Conservation (phyloP, 2,329 filamentous ascomycete species). For the Periconia digitata region DNA sequence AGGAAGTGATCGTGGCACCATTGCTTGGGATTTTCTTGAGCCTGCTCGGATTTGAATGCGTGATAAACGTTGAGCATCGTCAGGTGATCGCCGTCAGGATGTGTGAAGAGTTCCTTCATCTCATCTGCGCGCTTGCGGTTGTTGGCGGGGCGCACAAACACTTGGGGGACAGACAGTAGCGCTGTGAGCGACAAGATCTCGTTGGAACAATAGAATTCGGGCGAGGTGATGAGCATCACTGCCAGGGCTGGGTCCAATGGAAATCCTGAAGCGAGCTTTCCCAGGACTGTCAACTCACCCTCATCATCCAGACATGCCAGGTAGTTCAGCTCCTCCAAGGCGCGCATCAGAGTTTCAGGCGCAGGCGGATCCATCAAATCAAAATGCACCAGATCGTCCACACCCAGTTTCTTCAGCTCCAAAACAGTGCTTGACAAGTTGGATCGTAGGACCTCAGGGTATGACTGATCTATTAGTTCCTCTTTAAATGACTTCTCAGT, state of each 20-base stretch:
- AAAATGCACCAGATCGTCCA: slow-evolving; percentile 95
- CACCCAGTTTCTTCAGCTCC: slow-evolving; percentile 94
- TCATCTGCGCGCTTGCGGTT: slow-evolving; percentile 91
- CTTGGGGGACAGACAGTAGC: slow-evolving; percentile 88
- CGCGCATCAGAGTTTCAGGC: slow-evolving; percentile 97
- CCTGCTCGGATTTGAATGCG: slow-evolving; percentile 79
- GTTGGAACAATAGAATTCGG: slow-evolving; percentile 98
- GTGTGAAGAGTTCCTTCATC: slow-evolving; percentile 93
- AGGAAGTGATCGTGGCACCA: slow-evolving; percentile 99
- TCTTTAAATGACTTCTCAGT: slow-evolving; percentile 96
- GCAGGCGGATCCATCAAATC: slow-evolving; percentile 98
- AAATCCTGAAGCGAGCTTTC: slow-evolving; percentile 88
- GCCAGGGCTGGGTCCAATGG: slow-evolving; percentile 91
- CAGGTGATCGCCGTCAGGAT: slow-evolving; percentile 91
- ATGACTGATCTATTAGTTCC: slow-evolving; percentile 95
- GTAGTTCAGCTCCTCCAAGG: slow-evolving; percentile 96
- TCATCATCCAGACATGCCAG: slow-evolving; percentile 95
- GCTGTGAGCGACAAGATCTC: slow-evolving; percentile 95
- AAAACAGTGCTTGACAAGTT: slow-evolving; percentile 94
- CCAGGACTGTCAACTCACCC: slow-evolving; percentile 84
- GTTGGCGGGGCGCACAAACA: slow-evolving; percentile 85
- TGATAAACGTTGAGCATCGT: slow-evolving; percentile 98
- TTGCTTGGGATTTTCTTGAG: slow-evolving; percentile 74
- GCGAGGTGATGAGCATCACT: slow-evolving; percentile 96
- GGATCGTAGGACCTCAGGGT: slow-evolving; percentile 92